phyloP scores from a whole-genome alignment of 306 rosid species.

The Fragaria vesca region DNA sequence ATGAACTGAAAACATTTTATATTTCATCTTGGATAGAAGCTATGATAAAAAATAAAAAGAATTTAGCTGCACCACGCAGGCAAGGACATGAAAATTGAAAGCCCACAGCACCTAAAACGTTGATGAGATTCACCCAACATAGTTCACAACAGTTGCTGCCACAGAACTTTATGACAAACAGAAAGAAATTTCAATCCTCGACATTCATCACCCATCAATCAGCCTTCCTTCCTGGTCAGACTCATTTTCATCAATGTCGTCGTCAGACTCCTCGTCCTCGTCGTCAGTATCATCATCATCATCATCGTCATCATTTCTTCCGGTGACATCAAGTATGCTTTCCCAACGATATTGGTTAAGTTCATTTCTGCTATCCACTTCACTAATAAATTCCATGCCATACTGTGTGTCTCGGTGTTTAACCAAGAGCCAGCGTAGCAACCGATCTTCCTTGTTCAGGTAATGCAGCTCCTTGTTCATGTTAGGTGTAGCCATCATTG shows the following conservation, averaged over 20 bases:
- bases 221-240: constrained; percentile 29
- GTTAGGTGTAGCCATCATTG: constrained; percentile 91
- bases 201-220: constrained; percentile 5
- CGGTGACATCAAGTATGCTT: constrained; percentile 12
- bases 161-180: background rate
- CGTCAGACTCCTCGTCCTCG: constrained; percentile 30
- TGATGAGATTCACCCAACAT: background rate
- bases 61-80: no score
- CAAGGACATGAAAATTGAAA: background rate
- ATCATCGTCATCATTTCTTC: background rate
- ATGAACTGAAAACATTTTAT: background rate
- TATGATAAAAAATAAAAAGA: background rate
- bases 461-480: constrained; percentile 91
- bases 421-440: constrained; percentile 81
- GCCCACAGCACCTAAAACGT: background rate
- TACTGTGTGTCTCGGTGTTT: constrained; percentile 53
- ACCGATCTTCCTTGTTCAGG: constrained; percentile 87
- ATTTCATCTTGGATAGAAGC: background rate
- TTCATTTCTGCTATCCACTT: constrained; percentile 41
- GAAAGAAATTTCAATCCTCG: background rate
- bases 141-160: background rate
- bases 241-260: constrained; percentile 26
- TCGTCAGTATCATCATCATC: constrained; percentile 33
- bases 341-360: constrained; percentile 15
- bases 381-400: constrained; percentile 45